These are phyloP conservation scores for Phytophthora podocarpi DNA, from an alignment of 352 stramenopile species.

Conservation along the genomic window DNA sequence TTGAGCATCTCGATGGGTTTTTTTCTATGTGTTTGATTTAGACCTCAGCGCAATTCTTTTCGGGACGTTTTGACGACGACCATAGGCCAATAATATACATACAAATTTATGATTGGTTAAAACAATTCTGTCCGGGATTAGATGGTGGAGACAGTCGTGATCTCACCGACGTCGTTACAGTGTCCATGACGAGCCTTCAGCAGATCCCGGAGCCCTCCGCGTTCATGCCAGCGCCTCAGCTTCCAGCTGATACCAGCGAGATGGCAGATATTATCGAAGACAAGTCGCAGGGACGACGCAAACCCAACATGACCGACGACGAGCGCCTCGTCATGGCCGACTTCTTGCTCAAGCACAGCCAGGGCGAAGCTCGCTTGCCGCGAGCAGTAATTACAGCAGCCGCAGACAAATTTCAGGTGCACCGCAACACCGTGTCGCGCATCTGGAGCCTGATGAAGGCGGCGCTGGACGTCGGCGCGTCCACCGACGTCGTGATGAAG, in stretches of 20 bases:
- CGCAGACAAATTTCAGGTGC: slow-evolving; percentile 44
- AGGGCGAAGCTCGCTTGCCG: slow-evolving; percentile 33
- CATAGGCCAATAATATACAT: slow-evolving; percentile 5
- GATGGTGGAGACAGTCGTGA: slow-evolving; percentile 6
- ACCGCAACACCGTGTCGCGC: slow-evolving; percentile 50
- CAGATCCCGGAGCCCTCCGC: neutral
- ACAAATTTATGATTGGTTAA: slow-evolving; percentile 17
- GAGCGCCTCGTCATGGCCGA: slow-evolving; percentile 43
- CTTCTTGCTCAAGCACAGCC: slow-evolving; percentile 42
- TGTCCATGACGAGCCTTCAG: neutral
- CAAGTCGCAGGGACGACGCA: slow-evolving; percentile 14
- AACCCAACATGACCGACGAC: slow-evolving; percentile 46
- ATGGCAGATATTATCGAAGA: neutral
- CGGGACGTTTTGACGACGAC: neutral
- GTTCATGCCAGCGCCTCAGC: slow-evolving; percentile 3
- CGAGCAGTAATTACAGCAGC: slow-evolving; percentile 39
- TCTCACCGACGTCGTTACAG: too few relatives aligned
- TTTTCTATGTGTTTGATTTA: slow-evolving; percentile 10
- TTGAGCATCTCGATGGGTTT: slow-evolving; percentile 57
- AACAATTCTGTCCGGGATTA: slow-evolving; percentile 19
- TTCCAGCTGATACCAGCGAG: neutral
- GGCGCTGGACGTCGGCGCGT: slow-evolving; percentile 19
- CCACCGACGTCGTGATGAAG: slow-evolving; percentile 34
- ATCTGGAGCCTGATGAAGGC: slow-evolving; percentile 49
- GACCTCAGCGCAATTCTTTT: slow-evolving; percentile 1